These are phyloP conservation scores for Thermochaetoides thermophila DNA, from an alignment of 495 filamentous ascomycete genomes.

Conservation along the genomic window DNA sequence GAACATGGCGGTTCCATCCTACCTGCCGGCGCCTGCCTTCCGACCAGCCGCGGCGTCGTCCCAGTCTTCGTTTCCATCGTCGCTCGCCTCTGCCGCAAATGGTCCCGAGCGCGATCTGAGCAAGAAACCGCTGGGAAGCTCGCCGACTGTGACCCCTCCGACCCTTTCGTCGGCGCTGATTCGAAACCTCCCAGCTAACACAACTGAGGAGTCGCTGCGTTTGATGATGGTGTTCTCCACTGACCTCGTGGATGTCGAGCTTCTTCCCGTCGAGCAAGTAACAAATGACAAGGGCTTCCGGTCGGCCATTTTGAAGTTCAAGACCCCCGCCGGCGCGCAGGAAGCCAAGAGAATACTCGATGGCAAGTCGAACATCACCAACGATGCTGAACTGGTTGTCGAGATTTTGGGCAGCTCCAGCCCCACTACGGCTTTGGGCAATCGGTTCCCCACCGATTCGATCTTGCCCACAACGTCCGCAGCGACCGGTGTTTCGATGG, in stretches of 20 bases:
- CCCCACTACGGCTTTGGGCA: conserved; percentile 22
- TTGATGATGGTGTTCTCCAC: conserved; percentile 79
- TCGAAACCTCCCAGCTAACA: conserved; percentile 62
- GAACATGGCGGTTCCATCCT: conserved; percentile 26
- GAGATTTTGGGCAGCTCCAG: conserved; percentile 44
- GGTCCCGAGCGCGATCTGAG: conserved; percentile 29
- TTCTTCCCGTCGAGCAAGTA: conserved; percentile 48
- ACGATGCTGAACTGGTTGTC: conserved; percentile 65
- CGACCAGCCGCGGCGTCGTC: conserved; percentile 15
- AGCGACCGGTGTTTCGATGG: conserved; percentile 26
- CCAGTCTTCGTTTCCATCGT: conserved; percentile 29
- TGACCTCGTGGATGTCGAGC: conserved; percentile 59
- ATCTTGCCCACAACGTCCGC: conserved; percentile 13
- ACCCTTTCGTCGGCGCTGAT: conserved; percentile 37
- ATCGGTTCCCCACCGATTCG: conserved; percentile 25
- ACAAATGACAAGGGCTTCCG: conserved; percentile 58
- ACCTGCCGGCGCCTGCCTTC: conserved; percentile 21
- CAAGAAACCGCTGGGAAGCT: conserved; percentile 36
- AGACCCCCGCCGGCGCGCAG: conserved; percentile 51
- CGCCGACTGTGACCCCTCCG: conserved; percentile 31
- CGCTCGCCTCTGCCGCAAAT: conserved; percentile 13
- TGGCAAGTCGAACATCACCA: conserved; percentile 63
- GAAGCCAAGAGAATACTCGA: conserved; percentile 64
- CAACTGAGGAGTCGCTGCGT: conserved; percentile 54
- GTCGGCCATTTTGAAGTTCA: conserved; percentile 64